Base-by-base conservation (phyloP, 2,329 filamentous ascomycete species). In the Colletotrichum graminicola region DNA sequence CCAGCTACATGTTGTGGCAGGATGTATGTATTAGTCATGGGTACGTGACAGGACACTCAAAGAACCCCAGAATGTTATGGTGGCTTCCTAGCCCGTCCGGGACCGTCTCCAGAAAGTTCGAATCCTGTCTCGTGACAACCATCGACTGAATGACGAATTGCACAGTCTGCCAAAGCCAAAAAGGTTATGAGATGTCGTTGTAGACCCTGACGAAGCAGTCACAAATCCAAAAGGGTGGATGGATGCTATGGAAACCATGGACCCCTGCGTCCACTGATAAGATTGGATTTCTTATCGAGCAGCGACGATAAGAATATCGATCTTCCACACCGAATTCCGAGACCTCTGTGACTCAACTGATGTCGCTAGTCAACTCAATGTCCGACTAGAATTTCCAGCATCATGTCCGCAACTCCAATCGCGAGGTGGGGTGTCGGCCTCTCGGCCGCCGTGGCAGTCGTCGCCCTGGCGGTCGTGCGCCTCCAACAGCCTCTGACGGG, bases 381-480 rank as follows among this genome's bases (percentile, higher is more conserved):
- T 23, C 18, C 21, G 41, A 52, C 26, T 62, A 62, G 47, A 1
- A 67, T 21, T 43, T 47, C 34, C 52, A 55, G 39, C 47, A 64
- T 59, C 23, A 72, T 72, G 69, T 62, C 59, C 29, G 62, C 65
- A 29, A 69, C 45, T 60, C 23, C 65, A 21, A 49, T 68, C 5
- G n/a, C 69, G 39, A 68, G 65, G 45, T 72, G 69, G 69, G 69
- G 69, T n/a, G 60, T 78, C 34, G 73, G 78, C 70, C 75, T 81
- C 65, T 78, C 79, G 57, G 69, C 77, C 66, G 72, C 75, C 32
- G 70, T 70, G 14, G 73, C 71, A 4, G 75, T 78, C 52, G 75
- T 80, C 45, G 79, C 78, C 47, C 70, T 82, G 36, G 80, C 80
- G 12, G 72, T 81, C 14, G 77, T 73, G 57, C 67, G 56, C 55